Conservation (phyloP, 495 filamentous ascomycete species). For the Astrocystis sublimbata region DNA sequence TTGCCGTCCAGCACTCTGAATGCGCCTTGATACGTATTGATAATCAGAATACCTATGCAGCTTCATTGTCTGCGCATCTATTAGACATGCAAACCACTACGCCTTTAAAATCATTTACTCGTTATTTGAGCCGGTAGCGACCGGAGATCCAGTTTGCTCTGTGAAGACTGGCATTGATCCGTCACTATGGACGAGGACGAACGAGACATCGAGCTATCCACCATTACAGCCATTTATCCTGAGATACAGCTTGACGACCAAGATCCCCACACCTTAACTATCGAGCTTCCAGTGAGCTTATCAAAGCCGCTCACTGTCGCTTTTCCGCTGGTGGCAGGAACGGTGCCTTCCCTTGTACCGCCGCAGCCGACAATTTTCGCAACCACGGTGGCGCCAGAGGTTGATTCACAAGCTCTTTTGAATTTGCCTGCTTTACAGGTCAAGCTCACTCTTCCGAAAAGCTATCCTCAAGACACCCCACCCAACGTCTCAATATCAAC, state of each 20-base stretch:
- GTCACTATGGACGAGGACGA: slow-evolving; percentile 55
- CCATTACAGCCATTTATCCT: slow-evolving; percentile 87
- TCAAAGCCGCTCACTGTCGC: slow-evolving; percentile 64
- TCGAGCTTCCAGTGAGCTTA: slow-evolving; percentile 75
- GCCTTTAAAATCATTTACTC: slow-evolving; percentile 11
- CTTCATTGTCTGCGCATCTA: background rate
- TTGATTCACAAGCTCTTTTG: slow-evolving; percentile 64
- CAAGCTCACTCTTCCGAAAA: slow-evolving; percentile 66
- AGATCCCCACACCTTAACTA: slow-evolving; percentile 62
- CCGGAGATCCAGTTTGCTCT: no score
- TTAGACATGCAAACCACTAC: slow-evolving; percentile 25
- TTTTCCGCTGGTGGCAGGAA: slow-evolving; percentile 61
- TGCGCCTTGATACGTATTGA: no score
- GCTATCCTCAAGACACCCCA: slow-evolving; percentile 70
- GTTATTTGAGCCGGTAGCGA: slow-evolving; percentile 30
- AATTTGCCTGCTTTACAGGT: slow-evolving; percentile 77
- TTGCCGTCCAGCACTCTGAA: background rate
- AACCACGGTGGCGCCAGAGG: slow-evolving; percentile 16
- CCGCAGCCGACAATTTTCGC: slow-evolving; percentile 19
- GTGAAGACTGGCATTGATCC: no score
- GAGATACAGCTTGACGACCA: slow-evolving; percentile 67
- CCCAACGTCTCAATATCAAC: slow-evolving; percentile 68
- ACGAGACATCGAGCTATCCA: slow-evolving; percentile 75
- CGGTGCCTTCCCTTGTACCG: slow-evolving; percentile 23
- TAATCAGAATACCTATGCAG: background rate